A percentile compares a stretch with the other conserved stretches of the same genome.
phyloP scores from a whole-genome alignment of 2,329 filamentous ascomycete species.

The Xylariales sp. region DNA sequence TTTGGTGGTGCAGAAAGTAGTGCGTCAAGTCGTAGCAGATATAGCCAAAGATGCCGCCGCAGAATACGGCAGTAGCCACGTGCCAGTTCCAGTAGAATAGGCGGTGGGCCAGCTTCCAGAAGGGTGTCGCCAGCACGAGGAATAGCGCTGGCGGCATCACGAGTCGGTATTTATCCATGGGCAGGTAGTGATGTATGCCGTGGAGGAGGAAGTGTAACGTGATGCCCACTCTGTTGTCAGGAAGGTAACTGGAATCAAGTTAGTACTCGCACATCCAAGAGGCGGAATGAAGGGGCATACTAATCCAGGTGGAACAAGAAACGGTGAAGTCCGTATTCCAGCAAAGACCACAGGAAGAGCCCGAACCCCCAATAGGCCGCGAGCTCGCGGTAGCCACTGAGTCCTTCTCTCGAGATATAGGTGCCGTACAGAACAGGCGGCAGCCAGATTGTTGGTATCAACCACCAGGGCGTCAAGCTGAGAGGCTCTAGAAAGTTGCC shows the following conservation, averaged over 20 bases:
- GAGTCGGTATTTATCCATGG: conserved; percentile 97
- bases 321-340: conserved; percentile 85
- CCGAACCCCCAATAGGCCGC: conserved; percentile 65
- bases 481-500: conserved; percentile 99
- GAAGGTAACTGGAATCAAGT: conserved; percentile 61
- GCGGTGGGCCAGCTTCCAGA: conserved; percentile 84
- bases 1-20: conserved; percentile 96
- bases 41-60: conserved; percentile 91
- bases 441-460: conserved; percentile 79
- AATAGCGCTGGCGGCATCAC: conserved; percentile 97
- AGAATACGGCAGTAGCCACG: conserved; percentile 72
- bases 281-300: too few species aligned
- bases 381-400: conserved; percentile 43
- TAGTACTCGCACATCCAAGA: too few species aligned
- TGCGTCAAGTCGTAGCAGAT: conserved; percentile 96
- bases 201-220: conserved; percentile 91
- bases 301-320: conserved; percentile 92
- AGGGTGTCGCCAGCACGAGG: conserved; percentile 74
- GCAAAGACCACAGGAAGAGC: conserved; percentile 76
- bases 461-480: conserved; percentile 90
- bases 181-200: conserved; percentile 95
- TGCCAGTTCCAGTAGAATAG: conserved; percentile 85
- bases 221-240: conserved; percentile 83
- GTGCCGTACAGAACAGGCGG: conserved; percentile 74
- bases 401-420: conserved; percentile 57